Percentiles rank a stretch among this genome's conserved stretches.
Conservation (phyloP, 2,329 filamentous ascomycete genomes). For the Emericellopsis cladophorae region DNA sequence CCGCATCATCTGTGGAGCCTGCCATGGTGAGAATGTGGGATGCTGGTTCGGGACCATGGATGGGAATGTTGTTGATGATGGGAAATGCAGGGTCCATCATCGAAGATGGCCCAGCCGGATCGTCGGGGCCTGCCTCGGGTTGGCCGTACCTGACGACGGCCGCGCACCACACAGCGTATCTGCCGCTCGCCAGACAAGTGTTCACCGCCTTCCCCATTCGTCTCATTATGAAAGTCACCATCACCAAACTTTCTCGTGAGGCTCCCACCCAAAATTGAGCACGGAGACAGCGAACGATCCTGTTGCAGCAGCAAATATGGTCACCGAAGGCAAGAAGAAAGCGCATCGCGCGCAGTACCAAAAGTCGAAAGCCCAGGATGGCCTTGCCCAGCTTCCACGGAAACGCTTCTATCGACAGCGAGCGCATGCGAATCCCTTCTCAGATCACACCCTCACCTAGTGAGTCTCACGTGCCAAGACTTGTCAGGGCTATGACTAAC, state of each 20-base stretch:
- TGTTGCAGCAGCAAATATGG: background rate
- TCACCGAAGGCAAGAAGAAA: slow-evolving; percentile 32
- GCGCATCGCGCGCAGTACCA: slow-evolving; percentile 57
- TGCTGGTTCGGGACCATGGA: too few species aligned
- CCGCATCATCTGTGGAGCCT: slow-evolving; percentile 6
- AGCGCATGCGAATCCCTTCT: slow-evolving; percentile 96
- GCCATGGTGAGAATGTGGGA: too few species aligned
- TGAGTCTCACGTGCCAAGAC: slow-evolving; percentile 28
- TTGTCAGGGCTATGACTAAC: background rate
- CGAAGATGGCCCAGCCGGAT: too few species aligned
- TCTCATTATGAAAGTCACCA: background rate
- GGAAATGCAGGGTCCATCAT: too few species aligned
- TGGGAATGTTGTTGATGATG: too few species aligned
- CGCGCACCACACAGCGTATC: background rate
- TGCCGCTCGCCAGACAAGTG: background rate
- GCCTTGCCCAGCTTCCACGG: slow-evolving; percentile 56
- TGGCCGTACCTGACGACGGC: too few species aligned
- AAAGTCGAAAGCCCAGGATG: slow-evolving; percentile 37
- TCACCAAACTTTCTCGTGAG: background rate
- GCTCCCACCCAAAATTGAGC: background rate
- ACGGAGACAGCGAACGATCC: background rate
- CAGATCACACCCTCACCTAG: slow-evolving; percentile 85
- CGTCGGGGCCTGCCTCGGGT: too few species aligned
- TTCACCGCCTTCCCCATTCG: background rate
- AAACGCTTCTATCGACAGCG: slow-evolving; percentile 96